Evolutionary conservation across 306 rosid species (phyloP).

Genomic region (Castanea sativa): DNA sequence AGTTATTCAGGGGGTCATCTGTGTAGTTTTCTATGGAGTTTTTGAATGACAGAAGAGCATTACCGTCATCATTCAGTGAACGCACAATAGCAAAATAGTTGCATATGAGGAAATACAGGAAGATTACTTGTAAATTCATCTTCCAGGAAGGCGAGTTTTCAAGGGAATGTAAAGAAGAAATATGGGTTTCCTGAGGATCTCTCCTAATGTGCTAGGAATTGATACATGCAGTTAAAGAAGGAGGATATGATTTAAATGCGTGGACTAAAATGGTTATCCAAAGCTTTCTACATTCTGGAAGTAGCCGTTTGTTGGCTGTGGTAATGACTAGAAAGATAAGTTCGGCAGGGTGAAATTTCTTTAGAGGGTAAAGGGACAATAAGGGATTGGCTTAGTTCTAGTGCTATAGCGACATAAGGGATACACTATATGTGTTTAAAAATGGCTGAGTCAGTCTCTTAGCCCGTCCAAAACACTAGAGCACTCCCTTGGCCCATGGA

Average conservation of each 20-base stretch:
- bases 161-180: neutral
- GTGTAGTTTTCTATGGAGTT: neutral
- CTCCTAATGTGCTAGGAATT: neutral
- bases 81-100: slow-evolving; percentile 11
- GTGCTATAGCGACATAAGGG: too few relatives aligned
- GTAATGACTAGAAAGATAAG: neutral
- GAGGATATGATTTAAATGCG: neutral
- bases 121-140: slow-evolving; percentile 27
- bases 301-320: neutral
- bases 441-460: too few relatives aligned
- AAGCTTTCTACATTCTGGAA: neutral
- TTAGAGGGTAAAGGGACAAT: too few relatives aligned
- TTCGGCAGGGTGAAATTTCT: neutral
- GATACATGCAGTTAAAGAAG: neutral
- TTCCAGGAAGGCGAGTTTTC: neutral
- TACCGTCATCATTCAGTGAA: slow-evolving; percentile 29
- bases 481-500: neutral
- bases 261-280: neutral
- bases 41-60: slow-evolving; percentile 31
- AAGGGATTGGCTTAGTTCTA: too few relatives aligned
- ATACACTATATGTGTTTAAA: too few relatives aligned
- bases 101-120: slow-evolving; percentile 19
- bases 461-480: too few relatives aligned
- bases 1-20: slow-evolving; percentile 13
- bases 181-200: neutral